These are phyloP conservation scores for Lecanicillium sp. DNA, from an alignment of 2,329 filamentous ascomycete species.

Conservation along the genomic window DNA sequence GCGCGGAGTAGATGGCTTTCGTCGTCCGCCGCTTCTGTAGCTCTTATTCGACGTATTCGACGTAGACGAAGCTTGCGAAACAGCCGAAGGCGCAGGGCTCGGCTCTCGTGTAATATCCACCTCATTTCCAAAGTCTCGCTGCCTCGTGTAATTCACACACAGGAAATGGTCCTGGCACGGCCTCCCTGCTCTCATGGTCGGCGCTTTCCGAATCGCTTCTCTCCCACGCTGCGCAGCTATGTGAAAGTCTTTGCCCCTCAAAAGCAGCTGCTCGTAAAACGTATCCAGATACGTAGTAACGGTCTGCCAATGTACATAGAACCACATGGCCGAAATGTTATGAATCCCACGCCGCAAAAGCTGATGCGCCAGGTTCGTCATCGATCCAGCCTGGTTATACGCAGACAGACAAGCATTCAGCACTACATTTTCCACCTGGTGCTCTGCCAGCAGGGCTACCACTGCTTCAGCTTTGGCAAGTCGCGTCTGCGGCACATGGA, in stretches of 20 bases:
- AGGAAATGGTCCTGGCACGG: slow-evolving; percentile 20
- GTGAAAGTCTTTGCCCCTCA: slow-evolving; percentile 18
- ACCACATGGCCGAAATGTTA: slow-evolving; percentile 22
- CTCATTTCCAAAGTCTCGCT: neutral
- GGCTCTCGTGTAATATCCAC: slow-evolving; percentile 9
- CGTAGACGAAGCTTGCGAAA: slow-evolving; percentile 14
- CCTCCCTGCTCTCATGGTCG: slow-evolving; percentile 13
- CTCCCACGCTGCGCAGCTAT: slow-evolving; percentile 19
- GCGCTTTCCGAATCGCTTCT: slow-evolving; percentile 16
- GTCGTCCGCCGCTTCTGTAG: slow-evolving; percentile 10
- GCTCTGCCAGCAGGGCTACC: slow-evolving; percentile 15
- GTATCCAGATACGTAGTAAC: slow-evolving; percentile 18
- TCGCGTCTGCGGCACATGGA: slow-evolving; percentile 15
- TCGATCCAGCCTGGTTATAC: slow-evolving; percentile 16
- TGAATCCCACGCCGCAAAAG: slow-evolving; percentile 18
- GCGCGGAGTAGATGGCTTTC: slow-evolving; percentile 14
- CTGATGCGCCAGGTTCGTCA: slow-evolving; percentile 19
- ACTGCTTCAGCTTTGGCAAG: slow-evolving; percentile 15
- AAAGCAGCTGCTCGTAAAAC: slow-evolving; percentile 18
- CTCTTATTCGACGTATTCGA: slow-evolving; percentile 15
- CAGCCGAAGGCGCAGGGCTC: slow-evolving; percentile 15
- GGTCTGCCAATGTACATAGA: slow-evolving; percentile 20
- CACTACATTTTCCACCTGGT: slow-evolving; percentile 19
- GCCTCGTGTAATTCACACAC: slow-evolving; percentile 21
- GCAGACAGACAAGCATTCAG: slow-evolving; percentile 21